Conservation (phyloP, 106 monocot species). For the Dioscorea zingiberensis region DNA sequence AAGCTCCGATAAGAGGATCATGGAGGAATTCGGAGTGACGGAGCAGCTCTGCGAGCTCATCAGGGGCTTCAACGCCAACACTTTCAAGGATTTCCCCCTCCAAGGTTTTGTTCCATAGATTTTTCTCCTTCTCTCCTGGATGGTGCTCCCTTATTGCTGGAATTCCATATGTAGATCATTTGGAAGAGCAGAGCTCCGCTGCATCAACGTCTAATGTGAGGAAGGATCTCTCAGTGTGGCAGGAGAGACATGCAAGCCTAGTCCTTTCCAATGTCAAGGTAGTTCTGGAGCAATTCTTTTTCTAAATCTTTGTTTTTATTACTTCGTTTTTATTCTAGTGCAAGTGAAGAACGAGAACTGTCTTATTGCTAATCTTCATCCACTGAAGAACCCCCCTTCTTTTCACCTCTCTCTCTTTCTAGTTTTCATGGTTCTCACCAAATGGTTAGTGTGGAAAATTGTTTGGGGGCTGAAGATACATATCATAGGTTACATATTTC, state of each 20-base stretch:
- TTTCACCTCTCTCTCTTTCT: no score
- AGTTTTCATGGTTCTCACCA: no score
- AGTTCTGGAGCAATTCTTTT: no score
- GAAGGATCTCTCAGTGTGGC: conserved; percentile 82
- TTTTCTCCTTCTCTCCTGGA: not conserved
- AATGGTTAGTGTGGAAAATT: no score
- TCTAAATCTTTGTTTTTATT: no score
- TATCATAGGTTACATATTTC: no score
- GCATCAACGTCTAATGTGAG: conserved; percentile 14
- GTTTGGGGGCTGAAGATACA: no score
- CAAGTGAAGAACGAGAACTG: no score
- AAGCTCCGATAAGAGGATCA: no score
- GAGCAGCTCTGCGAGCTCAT: conserved; percentile 50
- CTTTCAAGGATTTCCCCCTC: conserved; percentile 64
- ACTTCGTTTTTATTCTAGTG: no score
- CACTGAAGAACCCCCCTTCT: no score
- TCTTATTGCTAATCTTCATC: no score
- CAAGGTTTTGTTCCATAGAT: conserved; percentile 11
- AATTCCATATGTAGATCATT: not conserved
- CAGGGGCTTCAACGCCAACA: conserved; percentile 52
- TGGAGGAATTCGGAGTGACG: conserved; percentile 56
- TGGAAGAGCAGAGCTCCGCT: conserved; percentile 15
- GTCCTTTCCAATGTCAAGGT: conserved; percentile 74
- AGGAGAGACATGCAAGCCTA: conserved; percentile 70
- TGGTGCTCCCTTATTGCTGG: not conserved